phyloP scores from a whole-genome alignment of 208 protist genomes.

The Novymonas esmeraldas region DNA sequence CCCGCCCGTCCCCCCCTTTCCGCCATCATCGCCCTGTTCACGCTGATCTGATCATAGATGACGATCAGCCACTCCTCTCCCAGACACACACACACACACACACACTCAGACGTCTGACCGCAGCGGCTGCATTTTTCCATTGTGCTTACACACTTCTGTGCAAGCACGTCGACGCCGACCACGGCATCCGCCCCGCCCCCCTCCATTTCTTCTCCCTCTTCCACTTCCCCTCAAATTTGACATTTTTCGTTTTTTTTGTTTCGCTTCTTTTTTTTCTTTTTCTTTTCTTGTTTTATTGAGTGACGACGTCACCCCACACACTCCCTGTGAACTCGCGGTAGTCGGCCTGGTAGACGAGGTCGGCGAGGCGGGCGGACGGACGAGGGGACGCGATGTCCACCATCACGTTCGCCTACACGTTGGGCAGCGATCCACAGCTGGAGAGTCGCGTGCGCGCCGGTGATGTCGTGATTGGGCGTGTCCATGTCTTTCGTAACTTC shows the following conservation, averaged over 20 bases:
- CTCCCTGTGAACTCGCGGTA: no score
- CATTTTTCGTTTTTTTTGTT: neutral
- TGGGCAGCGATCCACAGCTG: conserved; percentile 42
- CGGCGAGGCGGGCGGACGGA: no score
- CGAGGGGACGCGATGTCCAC: neutral
- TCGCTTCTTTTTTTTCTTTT: neutral
- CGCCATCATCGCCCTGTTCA: no score
- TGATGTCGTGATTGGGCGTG: conserved; percentile 58
- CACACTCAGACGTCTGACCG: neutral
- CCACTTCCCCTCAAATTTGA: neutral
- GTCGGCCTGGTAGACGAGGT: no score
- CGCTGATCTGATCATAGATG: no score
- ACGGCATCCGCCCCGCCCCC: neutral
- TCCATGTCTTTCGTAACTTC: conserved; percentile 49
- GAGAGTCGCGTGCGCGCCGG: conserved; percentile 52
- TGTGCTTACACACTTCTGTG: neutral
- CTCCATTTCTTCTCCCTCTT: neutral
- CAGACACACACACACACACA: neutral
- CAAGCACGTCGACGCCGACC: neutral
- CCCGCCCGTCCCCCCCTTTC: no score
- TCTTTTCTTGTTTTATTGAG: no score
- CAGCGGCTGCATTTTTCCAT: neutral
- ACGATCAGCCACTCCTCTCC: no score
- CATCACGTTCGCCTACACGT: conserved; percentile 24
- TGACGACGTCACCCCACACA: no score